These are phyloP conservation scores for Termitomyces sp. DNA, from an alignment of 768 basidiomycete genomes.

Conservation along the genomic window DNA sequence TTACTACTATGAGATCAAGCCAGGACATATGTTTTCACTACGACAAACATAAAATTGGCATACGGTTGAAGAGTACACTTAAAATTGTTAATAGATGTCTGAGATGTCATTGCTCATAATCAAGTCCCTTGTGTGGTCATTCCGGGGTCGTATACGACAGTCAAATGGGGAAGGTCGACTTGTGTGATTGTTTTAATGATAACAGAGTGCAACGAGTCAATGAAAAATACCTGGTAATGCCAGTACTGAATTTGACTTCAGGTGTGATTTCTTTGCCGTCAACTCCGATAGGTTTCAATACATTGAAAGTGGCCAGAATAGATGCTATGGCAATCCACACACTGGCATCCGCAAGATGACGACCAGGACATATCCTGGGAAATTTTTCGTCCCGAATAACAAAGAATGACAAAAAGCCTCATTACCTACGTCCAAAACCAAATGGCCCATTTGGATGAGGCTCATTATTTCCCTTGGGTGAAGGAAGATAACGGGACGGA, in stretches of 20 bases:
- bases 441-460: constrained; percentile 11
- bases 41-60: too few species aligned
- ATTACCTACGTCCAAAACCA: constrained; percentile 16
- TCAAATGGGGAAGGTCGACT: constrained; percentile 7
- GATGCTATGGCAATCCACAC: too few species aligned
- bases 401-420: not conserved
- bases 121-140: not conserved
- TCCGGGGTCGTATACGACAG: constrained; percentile 7
- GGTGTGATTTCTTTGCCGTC: constrained; percentile 32
- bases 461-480: not conserved
- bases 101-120: too few species aligned
- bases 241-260: constrained; percentile 25
- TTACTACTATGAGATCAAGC: too few species aligned
- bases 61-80: not conserved
- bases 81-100: not conserved
- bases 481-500: constrained; percentile 34
- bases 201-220: not conserved
- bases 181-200: not conserved
- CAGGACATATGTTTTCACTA: too few species aligned
- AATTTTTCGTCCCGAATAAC: not conserved
- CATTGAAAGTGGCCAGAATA: constrained; percentile 20
- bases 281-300: constrained; percentile 28
- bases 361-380: constrained; percentile 34
- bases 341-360: constrained; percentile 36
- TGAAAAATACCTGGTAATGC: constrained; percentile 19